Conservation (phyloP, 345 rosid species). For the Euphorbia lathyris region DNA sequence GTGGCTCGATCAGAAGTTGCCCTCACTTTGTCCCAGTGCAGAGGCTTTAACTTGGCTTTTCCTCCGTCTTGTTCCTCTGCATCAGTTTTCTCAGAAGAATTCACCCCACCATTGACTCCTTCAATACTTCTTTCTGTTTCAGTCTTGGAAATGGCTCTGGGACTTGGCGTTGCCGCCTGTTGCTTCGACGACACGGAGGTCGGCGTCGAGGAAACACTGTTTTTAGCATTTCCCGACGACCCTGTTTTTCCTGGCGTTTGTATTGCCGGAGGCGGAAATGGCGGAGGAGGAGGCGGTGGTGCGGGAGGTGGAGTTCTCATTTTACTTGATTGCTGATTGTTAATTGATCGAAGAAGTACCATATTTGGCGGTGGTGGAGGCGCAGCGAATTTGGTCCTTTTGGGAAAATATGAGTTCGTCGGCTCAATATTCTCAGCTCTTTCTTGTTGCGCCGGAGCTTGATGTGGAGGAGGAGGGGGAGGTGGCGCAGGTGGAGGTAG, state of each 20-base stretch:
- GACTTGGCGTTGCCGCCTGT: slow-evolving; percentile 44
- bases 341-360: slow-evolving; percentile 69
- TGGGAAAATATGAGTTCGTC: slow-evolving; percentile 27
- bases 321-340: slow-evolving; percentile 35
- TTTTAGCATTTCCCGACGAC: slow-evolving; percentile 25
- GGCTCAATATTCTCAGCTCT: slow-evolving; percentile 19
- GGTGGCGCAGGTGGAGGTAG: slow-evolving; percentile 21
- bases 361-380: slow-evolving; percentile 91
- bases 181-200: slow-evolving; percentile 27
- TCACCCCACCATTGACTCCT: slow-evolving; percentile 30
- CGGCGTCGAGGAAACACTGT: slow-evolving; percentile 29
- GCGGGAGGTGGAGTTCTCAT: slow-evolving; percentile 42
- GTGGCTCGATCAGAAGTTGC: slow-evolving; percentile 97
- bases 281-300: slow-evolving; percentile 54
- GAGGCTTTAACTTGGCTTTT: slow-evolving; percentile 79
- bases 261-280: slow-evolving; percentile 28
- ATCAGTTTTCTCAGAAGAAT: slow-evolving; percentile 50
- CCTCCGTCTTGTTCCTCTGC: slow-evolving; percentile 69
- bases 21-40: slow-evolving; percentile 98
- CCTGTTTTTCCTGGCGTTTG: slow-evolving; percentile 37
- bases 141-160: slow-evolving; percentile 27
- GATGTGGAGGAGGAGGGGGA: slow-evolving; percentile 24
- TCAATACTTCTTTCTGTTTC: slow-evolving; percentile 31
- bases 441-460: slow-evolving; percentile 5
- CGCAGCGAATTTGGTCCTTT: slow-evolving; percentile 61